A percentile compares a stretch with the other conserved stretches of the same genome.
Evolutionary conservation across 2,329 filamentous ascomycete species (phyloP).

Genomic region (Eutypella sp.): DNA sequence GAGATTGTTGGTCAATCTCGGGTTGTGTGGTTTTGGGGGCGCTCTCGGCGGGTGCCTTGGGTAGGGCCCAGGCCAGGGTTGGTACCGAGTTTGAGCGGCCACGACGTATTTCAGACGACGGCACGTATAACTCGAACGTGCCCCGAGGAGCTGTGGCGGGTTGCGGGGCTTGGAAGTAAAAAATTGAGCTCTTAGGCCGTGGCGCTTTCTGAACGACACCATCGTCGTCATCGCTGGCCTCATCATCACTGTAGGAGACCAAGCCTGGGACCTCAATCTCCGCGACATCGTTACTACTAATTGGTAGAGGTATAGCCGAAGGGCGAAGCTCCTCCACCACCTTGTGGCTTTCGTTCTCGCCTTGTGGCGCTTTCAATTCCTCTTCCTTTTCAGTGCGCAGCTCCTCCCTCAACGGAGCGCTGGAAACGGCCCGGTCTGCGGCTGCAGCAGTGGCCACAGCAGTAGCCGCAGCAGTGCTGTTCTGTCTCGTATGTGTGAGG

Average conservation of each 20-base stretch:
- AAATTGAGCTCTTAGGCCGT: slow-evolving; percentile 45
- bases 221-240: slow-evolving; percentile 41
- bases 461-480: slow-evolving; percentile 32
- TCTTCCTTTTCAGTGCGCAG: slow-evolving; percentile 18
- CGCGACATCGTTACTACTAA: slow-evolving; percentile 62
- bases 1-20: neutral
- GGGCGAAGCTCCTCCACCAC: slow-evolving; percentile 35
- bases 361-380: slow-evolving; percentile 1
- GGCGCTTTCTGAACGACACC: slow-evolving; percentile 11
- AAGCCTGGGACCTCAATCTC: slow-evolving; percentile 79
- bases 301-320: slow-evolving; percentile 63
- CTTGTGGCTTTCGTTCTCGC: neutral
- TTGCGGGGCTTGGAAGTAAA: slow-evolving; percentile 23
- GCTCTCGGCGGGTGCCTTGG: slow-evolving; percentile 2
- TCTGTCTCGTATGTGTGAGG: slow-evolving; percentile 30
- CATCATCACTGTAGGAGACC: slow-evolving; percentile 57
- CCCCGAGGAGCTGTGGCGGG: slow-evolving; percentile 28
- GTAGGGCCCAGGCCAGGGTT: slow-evolving; percentile 15
- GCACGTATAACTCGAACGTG: slow-evolving; percentile 5
- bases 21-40: neutral
- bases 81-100: slow-evolving; percentile 22
- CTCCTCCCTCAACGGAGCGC: slow-evolving; percentile 25
- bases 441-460: slow-evolving; percentile 27
- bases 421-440: slow-evolving; percentile 35
- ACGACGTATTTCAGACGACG: slow-evolving; percentile 32